Evolutionary conservation across 2,329 filamentous ascomycete species (phyloP).

Genomic region (Aspergillus puulaauensis): DNA sequence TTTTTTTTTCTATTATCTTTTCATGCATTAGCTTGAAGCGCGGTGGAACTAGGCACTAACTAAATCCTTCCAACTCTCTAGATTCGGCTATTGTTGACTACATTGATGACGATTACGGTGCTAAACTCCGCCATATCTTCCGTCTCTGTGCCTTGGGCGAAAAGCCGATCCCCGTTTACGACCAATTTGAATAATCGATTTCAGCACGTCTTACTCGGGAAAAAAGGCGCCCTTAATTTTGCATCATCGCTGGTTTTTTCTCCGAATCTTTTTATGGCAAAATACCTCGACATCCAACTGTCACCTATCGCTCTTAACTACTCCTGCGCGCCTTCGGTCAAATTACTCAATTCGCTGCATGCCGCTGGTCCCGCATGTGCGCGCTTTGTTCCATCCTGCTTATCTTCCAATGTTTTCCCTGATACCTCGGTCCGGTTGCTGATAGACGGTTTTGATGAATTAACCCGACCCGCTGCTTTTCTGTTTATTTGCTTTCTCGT

Average conservation of each 20-base stretch:
- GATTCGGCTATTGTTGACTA: constrained; percentile 54
- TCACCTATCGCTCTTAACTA: not conserved
- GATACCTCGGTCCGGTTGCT: constrained; percentile 22
- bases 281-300: not conserved
- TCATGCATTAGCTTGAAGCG: constrained; percentile 3
- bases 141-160: constrained; percentile 51
- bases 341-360: constrained; percentile 6
- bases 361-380: constrained; percentile 13
- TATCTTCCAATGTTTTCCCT: constrained; percentile 7
- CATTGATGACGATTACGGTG: constrained; percentile 45
- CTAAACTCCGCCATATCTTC: constrained; percentile 51
- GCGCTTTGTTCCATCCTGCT: constrained; percentile 4
- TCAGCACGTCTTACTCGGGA: not conserved
- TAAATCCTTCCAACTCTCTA: constrained; percentile 19
- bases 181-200: constrained; percentile 26
- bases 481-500: constrained; percentile 3
- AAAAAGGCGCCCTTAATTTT: not conserved
- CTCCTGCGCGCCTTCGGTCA: not conserved
- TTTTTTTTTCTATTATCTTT: not conserved
- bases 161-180: constrained; percentile 48
- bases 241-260: not conserved
- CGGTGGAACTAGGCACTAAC: constrained; percentile 15
- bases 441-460: constrained; percentile 22
- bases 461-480: constrained; percentile 7
- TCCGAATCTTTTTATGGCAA: not conserved